Percentiles rank a stretch among this genome's conserved stretches.
These are phyloP conservation scores for Macrolepiota dolichaula DNA, from an alignment of 768 basidiomycete genomes.

Conservation along the genomic window DNA sequence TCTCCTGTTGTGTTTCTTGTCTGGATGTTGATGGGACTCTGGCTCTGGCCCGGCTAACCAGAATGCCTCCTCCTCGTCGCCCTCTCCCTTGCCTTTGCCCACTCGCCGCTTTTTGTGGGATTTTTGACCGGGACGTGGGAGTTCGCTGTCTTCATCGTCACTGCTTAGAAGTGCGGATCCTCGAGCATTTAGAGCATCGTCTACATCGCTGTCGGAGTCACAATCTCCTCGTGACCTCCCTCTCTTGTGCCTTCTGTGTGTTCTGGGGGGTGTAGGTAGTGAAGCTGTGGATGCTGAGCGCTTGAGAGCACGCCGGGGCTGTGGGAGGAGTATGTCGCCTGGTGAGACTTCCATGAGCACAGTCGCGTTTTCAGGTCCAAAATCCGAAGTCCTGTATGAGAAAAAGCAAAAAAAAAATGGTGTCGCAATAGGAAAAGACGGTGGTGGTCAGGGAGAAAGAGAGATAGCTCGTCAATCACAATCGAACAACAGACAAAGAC, in stretches of 20 bases:
- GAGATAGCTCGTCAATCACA: background rate
- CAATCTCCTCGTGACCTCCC: constrained; percentile 39
- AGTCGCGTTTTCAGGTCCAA: background rate
- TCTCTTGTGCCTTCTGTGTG: constrained; percentile 46
- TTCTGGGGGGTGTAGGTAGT: constrained; percentile 65
- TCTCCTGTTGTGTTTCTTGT: constrained; percentile 11
- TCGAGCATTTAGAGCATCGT: constrained; percentile 17
- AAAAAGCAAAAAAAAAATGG: background rate
- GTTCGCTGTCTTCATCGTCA: constrained; percentile 30
- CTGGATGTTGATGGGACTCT: constrained; percentile 14
- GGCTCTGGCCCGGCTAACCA: constrained; percentile 36
- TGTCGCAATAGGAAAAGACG: background rate
- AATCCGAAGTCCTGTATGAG: background rate
- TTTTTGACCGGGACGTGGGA: constrained; percentile 17
- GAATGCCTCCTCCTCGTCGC: constrained; percentile 51
- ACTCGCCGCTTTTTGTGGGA: constrained; percentile 38
- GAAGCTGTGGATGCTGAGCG: constrained; percentile 64
- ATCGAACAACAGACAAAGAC: constrained; percentile 9
- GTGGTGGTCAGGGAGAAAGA: constrained; percentile 5
- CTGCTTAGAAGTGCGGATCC: constrained; percentile 16
- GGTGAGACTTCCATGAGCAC: constrained; percentile 9
- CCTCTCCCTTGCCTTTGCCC: constrained; percentile 24
- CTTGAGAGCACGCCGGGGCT: constrained; percentile 42
- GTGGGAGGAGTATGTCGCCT: constrained; percentile 19
- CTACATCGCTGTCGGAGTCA: constrained; percentile 43